phyloP scores from a whole-genome alignment of 2,329 filamentous ascomycete genomes.

The Fusarium cicatricum region DNA sequence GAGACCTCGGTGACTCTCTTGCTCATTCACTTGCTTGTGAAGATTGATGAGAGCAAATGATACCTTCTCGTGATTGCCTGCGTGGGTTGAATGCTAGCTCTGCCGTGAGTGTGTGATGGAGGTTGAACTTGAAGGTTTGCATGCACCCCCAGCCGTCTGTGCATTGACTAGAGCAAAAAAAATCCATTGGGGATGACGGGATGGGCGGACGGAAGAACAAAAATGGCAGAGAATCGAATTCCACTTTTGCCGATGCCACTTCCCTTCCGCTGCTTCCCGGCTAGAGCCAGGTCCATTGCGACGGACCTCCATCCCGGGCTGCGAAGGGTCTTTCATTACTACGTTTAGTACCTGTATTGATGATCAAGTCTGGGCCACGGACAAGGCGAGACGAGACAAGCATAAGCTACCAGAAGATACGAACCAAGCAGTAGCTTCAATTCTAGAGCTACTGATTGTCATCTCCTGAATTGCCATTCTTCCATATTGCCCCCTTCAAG shows the following conservation, averaged over 20 bases:
- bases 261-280: constrained; percentile 30
- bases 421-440: neutral
- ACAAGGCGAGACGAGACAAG: constrained; percentile 7
- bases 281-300: neutral
- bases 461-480: neutral
- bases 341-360: too few relatives aligned
- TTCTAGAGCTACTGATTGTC: neutral
- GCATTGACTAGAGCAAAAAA: constrained; percentile 29
- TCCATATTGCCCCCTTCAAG: neutral
- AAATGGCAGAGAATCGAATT: constrained; percentile 10
- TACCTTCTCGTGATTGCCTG: constrained; percentile 1
- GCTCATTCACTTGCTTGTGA: constrained; percentile 27
- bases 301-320: neutral
- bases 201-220: constrained; percentile 32
- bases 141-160: constrained; percentile 30
- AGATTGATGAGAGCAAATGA: constrained; percentile 32
- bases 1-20: constrained; percentile 16
- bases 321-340: too few relatives aligned
- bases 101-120: constrained; percentile 3
- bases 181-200: constrained; percentile 42
- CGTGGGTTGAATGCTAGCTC: neutral
- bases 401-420: neutral
- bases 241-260: constrained; percentile 22
- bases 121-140: constrained; percentile 28
- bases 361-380: neutral